Evolutionary conservation across 202 grass and related monocot species (phyloP), one percentile per base, ranked within the genome.

Genomic region (Hordeum pubiflorum): DNA sequence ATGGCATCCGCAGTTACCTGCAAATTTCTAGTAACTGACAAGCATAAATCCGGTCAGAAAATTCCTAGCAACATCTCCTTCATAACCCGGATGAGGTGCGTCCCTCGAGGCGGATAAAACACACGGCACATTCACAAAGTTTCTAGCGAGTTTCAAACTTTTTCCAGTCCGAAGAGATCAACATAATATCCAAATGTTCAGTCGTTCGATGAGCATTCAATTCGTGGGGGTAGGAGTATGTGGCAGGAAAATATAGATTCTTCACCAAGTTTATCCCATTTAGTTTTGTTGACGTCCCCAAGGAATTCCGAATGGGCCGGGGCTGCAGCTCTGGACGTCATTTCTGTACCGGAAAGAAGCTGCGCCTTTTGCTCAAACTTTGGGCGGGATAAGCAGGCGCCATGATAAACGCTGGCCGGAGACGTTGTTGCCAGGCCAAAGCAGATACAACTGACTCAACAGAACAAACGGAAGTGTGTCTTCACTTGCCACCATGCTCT

Each of bases 131-230:
- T 10, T 26, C 57, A 6, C 9, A 24, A 59, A 33, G 3, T 18
- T 12, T 12, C 59, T 62, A 64, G 29, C 61, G 29, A 34, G 29
- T 34, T 65, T 65, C 15, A 18, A 36, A n/a, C 31, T 2, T n/a
- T 65, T n/a, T 10, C 1, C 63, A 11, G 64, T 68, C n/a, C 4
- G 55, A 78, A n/a, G 54, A 6, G 0, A 15, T 72, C 9, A 4
- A 6, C 21, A 67, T 6, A 29, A 18, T 79, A 56, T 57, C 68
- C 33, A 2, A 33, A 1, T 41, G 80, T 80, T 69, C 11, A 40
- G 14, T 80, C 46, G 34, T 80, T 86, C 83, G 77, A 86, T 78
- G 79, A 46, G 27, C 77, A 80, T 57, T 61, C 0, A 33, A 60
- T 72, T 62, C 39, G 2, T 24, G 31, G 15, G 29, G 75, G 71